Base-by-base conservation (phyloP, 768 basidiomycete genomes). In the Tephrocybe sp. region DNA sequence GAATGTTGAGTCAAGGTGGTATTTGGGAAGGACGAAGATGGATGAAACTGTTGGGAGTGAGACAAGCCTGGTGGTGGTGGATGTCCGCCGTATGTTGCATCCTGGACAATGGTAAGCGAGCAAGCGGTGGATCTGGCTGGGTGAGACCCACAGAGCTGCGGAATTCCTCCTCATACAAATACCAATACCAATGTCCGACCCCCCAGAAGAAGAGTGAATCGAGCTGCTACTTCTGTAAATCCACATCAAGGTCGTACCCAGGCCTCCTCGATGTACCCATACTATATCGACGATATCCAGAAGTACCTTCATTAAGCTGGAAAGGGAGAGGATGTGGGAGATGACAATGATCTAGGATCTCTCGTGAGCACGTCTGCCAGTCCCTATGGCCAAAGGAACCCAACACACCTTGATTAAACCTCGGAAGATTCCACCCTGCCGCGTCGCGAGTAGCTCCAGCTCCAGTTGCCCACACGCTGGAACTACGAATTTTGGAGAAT, bases 181-280 rank as follows among this genome's bases (percentile, higher is more conserved):
- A 11, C 6, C n/a, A 22, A 29, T 11, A 29, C 11, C 27, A 11
- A 29, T 11, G 6, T 29, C 27, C 11, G 27, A 29, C 27, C 27
- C 27, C 6, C 6, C 27, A 29, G 27, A 29, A 29, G 27, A 29
- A 5, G 27, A 29, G 11, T 29, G 48, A 23, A 38, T 45, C 12
- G 49, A 40, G 29, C 13, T 47, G 31, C 21, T 24, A 24, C 40
- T 55, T 18, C 43, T 42, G 34, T 42, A 21, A 38, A 2, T 50
- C 49, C 34, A 50, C 27, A 11, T 29, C 11, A 11, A 29, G 5
- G 11, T 29, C 27, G 27, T 9, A 10, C 33, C 13, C 33, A 15
- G 33, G 33, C 15, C 50, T n/a, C 2, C 8, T 29, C 41, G 23
- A 27, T 22, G 33, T 4, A 7, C 4, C 33, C 47, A 33, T 25